phyloP scores from a whole-genome alignment of 805 yeast genomes.

The Myxozyma neotropica region DNA sequence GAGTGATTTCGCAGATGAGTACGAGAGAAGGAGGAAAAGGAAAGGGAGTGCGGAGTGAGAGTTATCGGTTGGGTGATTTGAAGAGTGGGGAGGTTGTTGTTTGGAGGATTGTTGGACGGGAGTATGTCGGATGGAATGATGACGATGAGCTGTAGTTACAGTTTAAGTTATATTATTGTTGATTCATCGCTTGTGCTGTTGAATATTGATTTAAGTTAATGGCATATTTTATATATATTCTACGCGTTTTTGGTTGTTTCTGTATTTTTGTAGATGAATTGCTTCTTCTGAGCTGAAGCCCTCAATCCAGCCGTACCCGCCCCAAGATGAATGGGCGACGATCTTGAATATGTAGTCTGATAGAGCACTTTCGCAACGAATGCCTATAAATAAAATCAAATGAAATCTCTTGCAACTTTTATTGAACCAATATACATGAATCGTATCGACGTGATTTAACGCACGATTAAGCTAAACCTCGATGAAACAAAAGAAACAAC shows the following conservation, averaged over 20 bases:
- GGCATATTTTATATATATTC: background rate
- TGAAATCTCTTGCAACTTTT: conserved; percentile 6
- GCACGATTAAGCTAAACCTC: background rate
- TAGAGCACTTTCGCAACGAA: no score
- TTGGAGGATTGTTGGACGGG: conserved; percentile 75
- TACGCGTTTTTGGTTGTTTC: background rate
- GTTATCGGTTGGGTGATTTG: conserved; percentile 72
- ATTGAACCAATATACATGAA: conserved; percentile 13
- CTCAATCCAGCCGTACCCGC: no score
- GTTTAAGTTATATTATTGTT: background rate
- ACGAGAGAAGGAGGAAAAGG: conserved; percentile 39
- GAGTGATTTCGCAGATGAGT: conserved; percentile 39
- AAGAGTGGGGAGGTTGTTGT: conserved; percentile 77
- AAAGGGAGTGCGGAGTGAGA: conserved; percentile 63
- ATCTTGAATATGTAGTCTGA: no score
- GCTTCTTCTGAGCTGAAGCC: no score
- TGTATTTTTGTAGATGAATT: no score
- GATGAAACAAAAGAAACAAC: background rate
- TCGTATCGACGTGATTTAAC: no score
- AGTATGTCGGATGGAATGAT: conserved; percentile 67
- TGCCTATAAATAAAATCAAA: no score
- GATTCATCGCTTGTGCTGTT: background rate
- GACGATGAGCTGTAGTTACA: background rate
- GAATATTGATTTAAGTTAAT: background rate
- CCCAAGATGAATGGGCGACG: no score